Evolutionary conservation across 2,329 filamentous ascomycete genomes (phyloP).

Genomic region (Fusarium staphyleae): DNA sequence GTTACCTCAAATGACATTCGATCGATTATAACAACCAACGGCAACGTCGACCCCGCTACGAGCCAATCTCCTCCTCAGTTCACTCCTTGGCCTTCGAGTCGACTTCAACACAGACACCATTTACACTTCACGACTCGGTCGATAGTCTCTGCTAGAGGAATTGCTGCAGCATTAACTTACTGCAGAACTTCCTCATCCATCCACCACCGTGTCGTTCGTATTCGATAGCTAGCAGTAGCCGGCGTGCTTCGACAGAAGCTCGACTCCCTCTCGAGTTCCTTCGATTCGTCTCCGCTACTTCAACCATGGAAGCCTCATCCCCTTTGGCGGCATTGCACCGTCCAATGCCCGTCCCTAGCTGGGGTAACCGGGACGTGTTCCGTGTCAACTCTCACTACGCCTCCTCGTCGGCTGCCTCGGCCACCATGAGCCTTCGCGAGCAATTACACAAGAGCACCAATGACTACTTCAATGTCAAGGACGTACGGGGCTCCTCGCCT

Average conservation of each 20-base stretch:
- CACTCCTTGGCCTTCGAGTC: slow-evolving; percentile 22
- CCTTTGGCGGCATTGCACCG: slow-evolving; percentile 92
- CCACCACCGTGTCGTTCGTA: slow-evolving; percentile 36
- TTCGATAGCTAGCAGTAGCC: slow-evolving; percentile 34
- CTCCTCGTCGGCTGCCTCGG: slow-evolving; percentile 63
- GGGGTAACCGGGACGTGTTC: slow-evolving; percentile 63
- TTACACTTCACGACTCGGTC: slow-evolving; percentile 11
- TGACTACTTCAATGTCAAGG: slow-evolving; percentile 85
- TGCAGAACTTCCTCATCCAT: slow-evolving; percentile 37
- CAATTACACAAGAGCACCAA: slow-evolving; percentile 64
- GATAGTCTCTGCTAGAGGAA: slow-evolving; percentile 30
- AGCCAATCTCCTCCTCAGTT: slow-evolving; percentile 29
- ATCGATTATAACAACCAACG: slow-evolving; percentile 44
- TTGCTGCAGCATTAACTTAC: slow-evolving; percentile 47
- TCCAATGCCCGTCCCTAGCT: slow-evolving; percentile 67
- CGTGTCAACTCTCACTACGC: slow-evolving; percentile 57
- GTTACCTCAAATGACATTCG: slow-evolving; percentile 44
- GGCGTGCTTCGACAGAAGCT: slow-evolving; percentile 30
- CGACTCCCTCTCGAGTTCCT: slow-evolving; percentile 27
- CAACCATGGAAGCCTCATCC: slow-evolving; percentile 87
- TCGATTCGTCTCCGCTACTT: slow-evolving; percentile 28
- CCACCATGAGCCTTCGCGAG: slow-evolving; percentile 82
- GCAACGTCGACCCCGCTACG: slow-evolving; percentile 38
- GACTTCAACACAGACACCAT: slow-evolving; percentile 16
- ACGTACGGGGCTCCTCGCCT: slow-evolving; percentile 84